phyloP scores from a whole-genome alignment of 805 yeast species.

The Teunomyces cretensis region DNA sequence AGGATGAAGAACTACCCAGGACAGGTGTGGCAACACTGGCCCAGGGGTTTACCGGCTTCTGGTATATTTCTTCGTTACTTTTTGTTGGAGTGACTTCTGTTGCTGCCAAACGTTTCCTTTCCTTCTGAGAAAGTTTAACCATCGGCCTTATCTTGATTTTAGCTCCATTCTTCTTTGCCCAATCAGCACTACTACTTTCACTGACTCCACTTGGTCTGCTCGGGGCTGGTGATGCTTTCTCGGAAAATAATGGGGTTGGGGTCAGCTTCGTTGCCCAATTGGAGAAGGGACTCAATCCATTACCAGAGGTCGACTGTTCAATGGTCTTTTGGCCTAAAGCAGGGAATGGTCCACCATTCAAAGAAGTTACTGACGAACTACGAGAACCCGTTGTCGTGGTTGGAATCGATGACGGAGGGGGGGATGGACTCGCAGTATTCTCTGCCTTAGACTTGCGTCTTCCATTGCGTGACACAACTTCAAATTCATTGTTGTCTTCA shows the following conservation, averaged over 20 bases:
- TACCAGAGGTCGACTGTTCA: neutral
- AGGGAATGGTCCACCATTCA: conserved; percentile 3
- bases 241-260: conserved; percentile 13
- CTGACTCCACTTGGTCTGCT: neutral
- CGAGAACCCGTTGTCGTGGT: neutral
- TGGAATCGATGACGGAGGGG: conserved; percentile 2
- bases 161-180: conserved; percentile 11
- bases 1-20: neutral
- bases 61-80: neutral
- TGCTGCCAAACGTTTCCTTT: conserved; percentile 44
- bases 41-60: conserved; percentile 7
- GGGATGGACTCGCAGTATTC: conserved; percentile 4
- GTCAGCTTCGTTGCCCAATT: conserved; percentile 25
- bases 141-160: conserved; percentile 37
- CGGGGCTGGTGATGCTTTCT: neutral
- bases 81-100: neutral
- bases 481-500: conserved; percentile 24
- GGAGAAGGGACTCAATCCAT: conserved; percentile 24
- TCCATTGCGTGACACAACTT: conserved; percentile 21
- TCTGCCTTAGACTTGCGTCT: conserved; percentile 16
- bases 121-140: conserved; percentile 57
- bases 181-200: conserved; percentile 5
- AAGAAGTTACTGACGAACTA: neutral
- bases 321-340: neutral
- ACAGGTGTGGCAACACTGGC: neutral